Conservation (phyloP, 345 rosid species). For the Rhodamnia rubescens region DNA sequence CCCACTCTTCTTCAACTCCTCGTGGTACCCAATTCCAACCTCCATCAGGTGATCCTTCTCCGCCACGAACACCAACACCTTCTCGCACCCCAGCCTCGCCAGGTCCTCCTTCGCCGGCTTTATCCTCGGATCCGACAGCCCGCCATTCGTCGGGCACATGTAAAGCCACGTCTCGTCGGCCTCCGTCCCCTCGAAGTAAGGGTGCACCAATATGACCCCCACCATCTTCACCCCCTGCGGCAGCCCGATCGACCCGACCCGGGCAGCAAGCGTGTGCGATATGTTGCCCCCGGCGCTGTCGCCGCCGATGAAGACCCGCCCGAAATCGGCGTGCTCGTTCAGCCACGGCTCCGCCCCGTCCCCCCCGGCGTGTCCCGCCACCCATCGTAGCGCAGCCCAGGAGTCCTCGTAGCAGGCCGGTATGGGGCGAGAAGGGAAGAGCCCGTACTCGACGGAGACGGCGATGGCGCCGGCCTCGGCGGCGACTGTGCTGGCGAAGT, state of each 20-base stretch:
- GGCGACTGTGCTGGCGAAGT: background rate
- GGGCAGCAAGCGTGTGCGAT: constrained; percentile 16
- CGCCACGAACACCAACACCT: constrained; percentile 27
- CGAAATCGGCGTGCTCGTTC: constrained; percentile 13
- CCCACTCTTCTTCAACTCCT: constrained; percentile 7
- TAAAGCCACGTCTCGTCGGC: constrained; percentile 10
- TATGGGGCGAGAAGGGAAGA: too few relatives aligned
- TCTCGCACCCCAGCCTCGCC: constrained; percentile 17
- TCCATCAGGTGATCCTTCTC: constrained; percentile 21
- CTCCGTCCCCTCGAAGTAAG: constrained; percentile 19
- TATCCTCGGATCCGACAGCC: constrained; percentile 20
- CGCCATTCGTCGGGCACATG: constrained; percentile 20
- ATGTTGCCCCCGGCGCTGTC: constrained; percentile 36
- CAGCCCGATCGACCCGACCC: constrained; percentile 9
- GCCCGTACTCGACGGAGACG: too few relatives aligned
- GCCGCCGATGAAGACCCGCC: constrained; percentile 19
- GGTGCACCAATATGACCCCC: constrained; percentile 14
- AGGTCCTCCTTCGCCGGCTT: constrained; percentile 23
- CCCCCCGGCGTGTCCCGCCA: constrained; percentile 9
- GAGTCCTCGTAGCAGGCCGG: constrained; percentile 35
- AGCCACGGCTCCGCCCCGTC: constrained; percentile 20
- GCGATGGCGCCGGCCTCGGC: constrained; percentile 7
- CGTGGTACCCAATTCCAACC: background rate
- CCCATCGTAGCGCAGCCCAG: constrained; percentile 23
- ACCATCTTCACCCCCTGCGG: constrained; percentile 2